Evolutionary conservation across 129 eudicot species (phyloP).

Genomic region (Ambrosia trifida): DNA sequence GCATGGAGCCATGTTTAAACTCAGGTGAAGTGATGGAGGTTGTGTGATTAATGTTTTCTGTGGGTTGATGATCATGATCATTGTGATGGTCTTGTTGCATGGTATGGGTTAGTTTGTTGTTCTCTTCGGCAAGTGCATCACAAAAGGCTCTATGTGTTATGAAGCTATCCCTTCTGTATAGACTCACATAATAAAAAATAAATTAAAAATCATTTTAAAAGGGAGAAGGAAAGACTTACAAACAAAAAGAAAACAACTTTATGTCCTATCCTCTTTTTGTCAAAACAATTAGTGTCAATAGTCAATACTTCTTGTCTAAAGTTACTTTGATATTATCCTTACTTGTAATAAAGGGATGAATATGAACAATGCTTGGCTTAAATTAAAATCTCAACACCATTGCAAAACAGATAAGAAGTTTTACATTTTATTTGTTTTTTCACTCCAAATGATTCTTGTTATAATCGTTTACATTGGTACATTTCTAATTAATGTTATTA

Average conservation of each 20-base stretch:
- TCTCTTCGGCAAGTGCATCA: conserved; percentile 47
- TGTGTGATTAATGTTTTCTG: conserved; percentile 32
- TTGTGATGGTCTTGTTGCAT: conserved; percentile 34
- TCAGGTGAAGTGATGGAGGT: conserved; percentile 37
- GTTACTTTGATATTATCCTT: background rate
- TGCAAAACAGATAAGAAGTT: too few relatives aligned
- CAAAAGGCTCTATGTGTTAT: conserved; percentile 51
- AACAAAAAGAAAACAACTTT: background rate
- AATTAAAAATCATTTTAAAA: background rate
- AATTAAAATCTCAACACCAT: too few relatives aligned
- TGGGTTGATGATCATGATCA: conserved; percentile 19
- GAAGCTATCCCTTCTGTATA: conserved; percentile 46
- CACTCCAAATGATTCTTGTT: too few relatives aligned
- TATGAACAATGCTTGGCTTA: too few relatives aligned
- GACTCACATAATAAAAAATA: background rate
- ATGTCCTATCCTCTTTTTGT: background rate
- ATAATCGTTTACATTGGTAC: too few relatives aligned
- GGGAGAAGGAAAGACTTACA: background rate
- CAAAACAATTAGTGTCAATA: background rate
- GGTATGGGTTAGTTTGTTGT: conserved; percentile 36
- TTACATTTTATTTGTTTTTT: too few relatives aligned
- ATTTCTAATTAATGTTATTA: too few relatives aligned
- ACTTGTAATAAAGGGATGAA: too few relatives aligned
- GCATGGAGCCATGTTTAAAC: conserved; percentile 35
- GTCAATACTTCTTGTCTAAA: background rate